These are phyloP conservation scores for Malus hybrid DNA, from an alignment of 331 rosid genomes.

Conservation along the genomic window DNA sequence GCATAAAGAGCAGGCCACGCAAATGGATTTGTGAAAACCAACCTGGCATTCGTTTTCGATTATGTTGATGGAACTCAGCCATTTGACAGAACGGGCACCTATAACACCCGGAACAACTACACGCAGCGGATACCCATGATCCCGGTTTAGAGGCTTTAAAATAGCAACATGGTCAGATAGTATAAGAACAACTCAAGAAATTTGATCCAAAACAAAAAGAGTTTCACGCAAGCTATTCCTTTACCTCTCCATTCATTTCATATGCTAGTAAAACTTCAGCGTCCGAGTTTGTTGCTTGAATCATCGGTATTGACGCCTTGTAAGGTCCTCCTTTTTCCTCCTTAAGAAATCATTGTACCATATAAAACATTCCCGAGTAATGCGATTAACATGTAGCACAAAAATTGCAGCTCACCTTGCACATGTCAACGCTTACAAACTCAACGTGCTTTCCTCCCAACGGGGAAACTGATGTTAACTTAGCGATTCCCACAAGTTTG, in stretches of 20 bases:
- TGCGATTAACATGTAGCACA: not conserved
- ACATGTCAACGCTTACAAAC: conserved; percentile 75
- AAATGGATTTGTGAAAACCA: not conserved
- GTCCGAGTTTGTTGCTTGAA: conserved; percentile 73
- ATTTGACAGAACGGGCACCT: conserved; percentile 93
- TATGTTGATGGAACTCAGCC: conserved; percentile 70
- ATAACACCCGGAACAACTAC: conserved; percentile 88
- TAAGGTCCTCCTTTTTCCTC: conserved; percentile 95
- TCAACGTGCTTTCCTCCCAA: conserved; percentile 90
- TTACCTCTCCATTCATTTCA: conserved; percentile 95
- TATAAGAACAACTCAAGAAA: conserved; percentile 1
- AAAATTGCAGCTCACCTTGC: conserved; percentile 46
- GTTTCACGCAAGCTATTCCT: conserved; percentile 3
- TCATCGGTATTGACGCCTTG: conserved; percentile 85
- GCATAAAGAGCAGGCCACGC: not conserved
- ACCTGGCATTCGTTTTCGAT: conserved; percentile 81
- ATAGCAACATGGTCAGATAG: not conserved
- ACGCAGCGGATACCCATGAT: conserved; percentile 87
- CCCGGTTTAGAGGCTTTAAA: conserved; percentile 66
- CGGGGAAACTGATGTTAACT: conserved; percentile 37
- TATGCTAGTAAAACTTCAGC: conserved; percentile 92
- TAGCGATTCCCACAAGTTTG: conserved; percentile 71
- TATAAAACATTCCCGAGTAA: not conserved
- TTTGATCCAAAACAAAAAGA: not conserved
- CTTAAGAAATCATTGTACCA: conserved; percentile 21